A percentile compares a stretch with the other conserved stretches of the same genome.
These are phyloP conservation scores for Luffa acutangula DNA, from an alignment of 306 rosid genomes.

Conservation along the genomic window DNA sequence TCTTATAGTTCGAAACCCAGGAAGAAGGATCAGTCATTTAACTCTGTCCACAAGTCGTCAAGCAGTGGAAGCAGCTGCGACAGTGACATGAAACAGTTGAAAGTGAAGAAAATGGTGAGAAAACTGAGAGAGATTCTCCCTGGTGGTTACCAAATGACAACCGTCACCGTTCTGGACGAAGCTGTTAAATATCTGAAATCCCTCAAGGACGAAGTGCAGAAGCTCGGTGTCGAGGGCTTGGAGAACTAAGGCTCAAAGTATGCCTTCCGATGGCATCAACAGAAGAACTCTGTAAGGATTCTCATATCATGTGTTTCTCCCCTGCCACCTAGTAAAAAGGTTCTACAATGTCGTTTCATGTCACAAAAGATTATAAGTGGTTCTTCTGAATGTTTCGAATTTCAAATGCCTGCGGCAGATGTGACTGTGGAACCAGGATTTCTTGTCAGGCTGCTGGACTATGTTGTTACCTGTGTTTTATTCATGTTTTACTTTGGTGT, in stretches of 20 bases:
- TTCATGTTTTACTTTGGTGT: not conserved
- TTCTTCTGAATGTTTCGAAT: not conserved
- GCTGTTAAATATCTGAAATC: slow-evolving; percentile 88
- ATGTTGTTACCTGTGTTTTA: not conserved
- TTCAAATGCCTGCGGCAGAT: not conserved
- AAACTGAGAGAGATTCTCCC: slow-evolving; percentile 69
- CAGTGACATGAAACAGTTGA: slow-evolving; percentile 41
- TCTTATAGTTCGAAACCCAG: slow-evolving; percentile 45
- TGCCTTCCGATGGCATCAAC: not conserved
- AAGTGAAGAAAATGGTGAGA: slow-evolving; percentile 77
- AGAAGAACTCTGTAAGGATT: not conserved
- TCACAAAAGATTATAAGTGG: not conserved
- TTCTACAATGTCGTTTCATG: not conserved
- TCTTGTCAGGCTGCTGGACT: not conserved
- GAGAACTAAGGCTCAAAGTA: slow-evolving; percentile 15
- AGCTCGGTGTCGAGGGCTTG: slow-evolving; percentile 44
- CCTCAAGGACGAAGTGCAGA: slow-evolving; percentile 78
- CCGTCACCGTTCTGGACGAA: slow-evolving; percentile 65
- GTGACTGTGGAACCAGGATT: not conserved
- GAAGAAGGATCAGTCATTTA: slow-evolving; percentile 40
- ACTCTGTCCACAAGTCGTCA: slow-evolving; percentile 30
- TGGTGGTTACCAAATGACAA: slow-evolving; percentile 63
- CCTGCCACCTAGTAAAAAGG: not conserved
- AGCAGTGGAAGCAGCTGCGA: slow-evolving; percentile 26
- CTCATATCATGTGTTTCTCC: not conserved